Base-by-base conservation (phyloP, 2,329 filamentous ascomycete species). In the Truncatella angustata region DNA sequence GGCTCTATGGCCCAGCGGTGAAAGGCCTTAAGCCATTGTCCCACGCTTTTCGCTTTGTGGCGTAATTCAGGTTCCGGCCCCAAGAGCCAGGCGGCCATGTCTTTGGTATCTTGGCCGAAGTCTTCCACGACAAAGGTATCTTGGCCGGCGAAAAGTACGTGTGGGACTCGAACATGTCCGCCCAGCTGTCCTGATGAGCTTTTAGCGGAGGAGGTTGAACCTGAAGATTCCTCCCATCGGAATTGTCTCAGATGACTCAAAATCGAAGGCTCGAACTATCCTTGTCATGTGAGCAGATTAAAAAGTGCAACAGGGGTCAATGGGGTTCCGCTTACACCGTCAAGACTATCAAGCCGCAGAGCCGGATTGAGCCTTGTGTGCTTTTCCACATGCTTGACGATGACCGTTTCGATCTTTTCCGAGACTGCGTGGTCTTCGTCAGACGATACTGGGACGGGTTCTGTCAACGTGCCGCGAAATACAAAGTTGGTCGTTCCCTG, bases 401-500 rank as follows among this genome's bases (percentile, higher is more conserved):
- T 64, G 9, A 74, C 51, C 14, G 57, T 58, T 4, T 46, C 35
- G 11, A 30, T 30, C 34, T 36, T 9, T 40, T 21, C 18, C 16
- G 37, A 4, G 37, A 7, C 12, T 11, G 7, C 9, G 42, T 26
- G n/a, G 12, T 10, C 5, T 24, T 23, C 10, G 20, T 40, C 37
- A 4, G 4, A 14, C 14, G 16, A 6, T 5, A 21, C 10, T 18
- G 14, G 11, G 3, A n/a, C 4, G 16, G 10, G 14, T 16, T 59
- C 14, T 11, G 37, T 12, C 2, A 72, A 63, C 12, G 46, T 56
- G n/a, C 71, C 72, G 9, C 71, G 70, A 51, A 67, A 75, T 24
- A 75, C 66, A 50, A 72, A 73, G 54, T 74, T 74, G 50, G 66
- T 65, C 2, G 67, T 73, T 16, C 72, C 72, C 9, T 66, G 67